A percentile compares a stretch with the other conserved stretches of the same genome.
These are phyloP conservation scores for Alternaria tenuissima DNA, from an alignment of 2,329 filamentous ascomycete genomes.

Conservation along the genomic window DNA sequence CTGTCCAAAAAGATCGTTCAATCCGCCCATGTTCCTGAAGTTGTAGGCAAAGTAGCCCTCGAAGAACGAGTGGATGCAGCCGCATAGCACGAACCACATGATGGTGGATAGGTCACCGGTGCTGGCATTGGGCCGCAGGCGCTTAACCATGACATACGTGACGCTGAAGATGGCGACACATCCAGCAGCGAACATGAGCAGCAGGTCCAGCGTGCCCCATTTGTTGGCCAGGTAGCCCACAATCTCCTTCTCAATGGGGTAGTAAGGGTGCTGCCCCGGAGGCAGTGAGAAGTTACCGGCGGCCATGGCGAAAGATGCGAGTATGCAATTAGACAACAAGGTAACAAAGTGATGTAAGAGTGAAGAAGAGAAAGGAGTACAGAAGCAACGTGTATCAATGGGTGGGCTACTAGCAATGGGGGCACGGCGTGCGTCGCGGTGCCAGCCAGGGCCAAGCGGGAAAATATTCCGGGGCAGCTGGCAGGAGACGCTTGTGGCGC, in stretches of 20 bases:
- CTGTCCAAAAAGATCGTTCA: slow-evolving; percentile 79
- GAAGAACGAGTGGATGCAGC: slow-evolving; percentile 79
- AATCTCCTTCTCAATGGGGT: slow-evolving; percentile 70
- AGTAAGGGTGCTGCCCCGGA: slow-evolving; percentile 69
- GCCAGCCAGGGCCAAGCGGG: slow-evolving; percentile 4
- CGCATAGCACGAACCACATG: slow-evolving; percentile 80
- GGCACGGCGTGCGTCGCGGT: slow-evolving; percentile 17
- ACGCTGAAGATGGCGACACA: slow-evolving; percentile 65
- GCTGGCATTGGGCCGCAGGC: slow-evolving; percentile 62
- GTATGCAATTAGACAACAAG: background rate
- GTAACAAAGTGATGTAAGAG: background rate
- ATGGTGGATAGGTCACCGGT: slow-evolving; percentile 66
- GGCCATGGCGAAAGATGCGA: slow-evolving; percentile 17
- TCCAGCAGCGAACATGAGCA: slow-evolving; percentile 66
- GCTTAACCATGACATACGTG: slow-evolving; percentile 64
- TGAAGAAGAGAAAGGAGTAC: slow-evolving; percentile 1
- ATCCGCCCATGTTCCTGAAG: slow-evolving; percentile 69
- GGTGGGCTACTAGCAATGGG: slow-evolving; percentile 9
- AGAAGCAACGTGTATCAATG: background rate
- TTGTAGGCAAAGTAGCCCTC: slow-evolving; percentile 84
- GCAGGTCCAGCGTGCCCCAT: slow-evolving; percentile 65
- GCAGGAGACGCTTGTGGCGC: slow-evolving; percentile 7
- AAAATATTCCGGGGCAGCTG: slow-evolving; percentile 14
- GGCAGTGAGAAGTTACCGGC: slow-evolving; percentile 23
- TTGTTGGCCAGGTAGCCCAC: slow-evolving; percentile 72